phyloP scores from a whole-genome alignment of 345 rosid genomes.

The Stellera chamaejasme region DNA sequence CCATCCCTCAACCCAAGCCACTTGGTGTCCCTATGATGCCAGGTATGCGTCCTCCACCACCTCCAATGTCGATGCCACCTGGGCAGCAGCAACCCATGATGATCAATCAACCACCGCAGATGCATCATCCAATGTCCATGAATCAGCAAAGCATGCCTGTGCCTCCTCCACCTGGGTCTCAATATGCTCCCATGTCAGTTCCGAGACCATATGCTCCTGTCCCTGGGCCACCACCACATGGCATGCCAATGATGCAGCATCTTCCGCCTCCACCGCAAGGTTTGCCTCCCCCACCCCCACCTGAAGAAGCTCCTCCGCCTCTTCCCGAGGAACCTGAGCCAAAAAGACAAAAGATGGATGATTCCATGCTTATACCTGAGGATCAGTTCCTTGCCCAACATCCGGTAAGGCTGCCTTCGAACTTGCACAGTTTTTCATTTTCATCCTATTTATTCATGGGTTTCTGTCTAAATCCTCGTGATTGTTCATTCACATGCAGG shows the following conservation, averaged over 20 bases:
- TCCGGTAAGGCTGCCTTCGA: constrained; percentile 32
- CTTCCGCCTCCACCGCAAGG: constrained; percentile 43
- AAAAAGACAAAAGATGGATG: constrained; percentile 86
- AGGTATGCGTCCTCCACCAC: constrained; percentile 43
- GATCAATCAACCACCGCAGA: constrained; percentile 15
- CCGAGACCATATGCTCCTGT: constrained; percentile 40
- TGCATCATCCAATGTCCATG: constrained; percentile 37
- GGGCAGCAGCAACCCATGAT: constrained; percentile 59
- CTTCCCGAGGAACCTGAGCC: constrained; percentile 97
- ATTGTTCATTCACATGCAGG: constrained; percentile 30
- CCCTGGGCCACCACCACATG: constrained; percentile 27
- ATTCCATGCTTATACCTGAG: constrained; percentile 64
- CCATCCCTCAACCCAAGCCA: constrained; percentile 50
- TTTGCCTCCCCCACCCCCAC: constrained; percentile 64
- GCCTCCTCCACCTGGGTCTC: constrained; percentile 85
- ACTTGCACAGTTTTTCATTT: constrained; percentile 3
- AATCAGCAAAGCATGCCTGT: constrained; percentile 31
- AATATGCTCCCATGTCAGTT: constrained; percentile 43
- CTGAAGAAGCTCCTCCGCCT: constrained; percentile 88
- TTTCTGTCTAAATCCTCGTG: neutral
- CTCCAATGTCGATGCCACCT: constrained; percentile 46
- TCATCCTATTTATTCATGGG: neutral
- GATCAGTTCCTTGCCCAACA: constrained; percentile 73
- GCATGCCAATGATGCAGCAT: constrained; percentile 50
- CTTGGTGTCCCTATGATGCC: constrained; percentile 56